phyloP scores from a whole-genome alignment of 495 filamentous ascomycete genomes.

The Jackrogersella multiformis region DNA sequence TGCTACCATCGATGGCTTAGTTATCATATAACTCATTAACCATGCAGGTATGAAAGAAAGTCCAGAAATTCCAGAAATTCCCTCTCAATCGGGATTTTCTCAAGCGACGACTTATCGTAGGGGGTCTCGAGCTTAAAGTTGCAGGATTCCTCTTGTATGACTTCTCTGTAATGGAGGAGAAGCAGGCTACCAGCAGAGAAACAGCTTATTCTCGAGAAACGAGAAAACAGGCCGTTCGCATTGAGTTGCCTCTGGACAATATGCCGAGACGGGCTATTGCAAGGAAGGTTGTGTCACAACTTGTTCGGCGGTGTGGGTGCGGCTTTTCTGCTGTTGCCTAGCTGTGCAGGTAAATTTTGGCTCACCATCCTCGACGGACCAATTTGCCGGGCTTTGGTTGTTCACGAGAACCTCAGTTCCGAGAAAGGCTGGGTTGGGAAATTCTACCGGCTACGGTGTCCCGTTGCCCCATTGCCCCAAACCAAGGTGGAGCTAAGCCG shows the following conservation, averaged over 20 bases:
- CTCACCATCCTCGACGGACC: constrained; percentile 11
- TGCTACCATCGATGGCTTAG: not conserved
- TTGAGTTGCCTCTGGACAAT: constrained; percentile 16
- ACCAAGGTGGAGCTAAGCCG: constrained; percentile 39
- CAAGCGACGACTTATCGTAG: not conserved
- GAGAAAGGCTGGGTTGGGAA: constrained; percentile 22
- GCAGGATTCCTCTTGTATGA: constrained; percentile 12
- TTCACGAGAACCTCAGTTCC: constrained; percentile 34
- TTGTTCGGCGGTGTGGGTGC: not conserved
- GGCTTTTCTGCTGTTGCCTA: not conserved
- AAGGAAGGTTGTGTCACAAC: constrained; percentile 9
- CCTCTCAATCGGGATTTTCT: not conserved
- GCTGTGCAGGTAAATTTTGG: constrained; percentile 14
- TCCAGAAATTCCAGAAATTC: not conserved
- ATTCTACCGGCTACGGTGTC: constrained; percentile 37
- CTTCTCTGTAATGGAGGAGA: constrained; percentile 8
- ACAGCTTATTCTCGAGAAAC: not conserved
- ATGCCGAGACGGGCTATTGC: constrained; percentile 5
- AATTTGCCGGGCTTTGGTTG: constrained; percentile 25
- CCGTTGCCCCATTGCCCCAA: constrained; percentile 38
- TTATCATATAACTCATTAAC: constrained; percentile 11
- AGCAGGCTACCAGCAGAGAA: not conserved
- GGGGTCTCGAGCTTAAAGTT: not conserved
- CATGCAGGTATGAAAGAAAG: constrained; percentile 10
- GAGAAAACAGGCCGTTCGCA: not conserved